A percentile compares a stretch with the other conserved stretches of the same genome.
Conservation (phyloP, 2,329 filamentous ascomycete species). For the Aspergillus nomiae region DNA sequence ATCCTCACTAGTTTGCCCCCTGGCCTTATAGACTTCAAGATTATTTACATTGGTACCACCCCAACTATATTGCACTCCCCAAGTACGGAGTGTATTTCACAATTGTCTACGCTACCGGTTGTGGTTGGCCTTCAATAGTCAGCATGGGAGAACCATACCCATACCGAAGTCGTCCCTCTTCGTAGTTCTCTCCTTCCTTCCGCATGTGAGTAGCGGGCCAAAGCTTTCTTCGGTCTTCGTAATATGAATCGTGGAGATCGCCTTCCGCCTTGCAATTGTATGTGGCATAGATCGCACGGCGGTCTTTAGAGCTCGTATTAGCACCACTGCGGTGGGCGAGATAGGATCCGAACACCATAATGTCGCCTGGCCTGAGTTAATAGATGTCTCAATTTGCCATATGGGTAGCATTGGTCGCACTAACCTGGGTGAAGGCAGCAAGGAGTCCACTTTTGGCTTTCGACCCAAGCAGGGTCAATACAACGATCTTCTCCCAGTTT, state of each 20-base stretch:
- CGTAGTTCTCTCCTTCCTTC: conserved; percentile 35
- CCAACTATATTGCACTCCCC: not conserved
- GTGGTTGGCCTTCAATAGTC: conserved; percentile 29
- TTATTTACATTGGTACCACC: not conserved
- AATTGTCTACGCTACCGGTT: conserved; percentile 1
- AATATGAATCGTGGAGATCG: conserved; percentile 47
- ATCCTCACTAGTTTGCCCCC: not conserved
- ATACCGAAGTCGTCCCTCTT: conserved; percentile 37
- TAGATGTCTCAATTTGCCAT: not conserved
- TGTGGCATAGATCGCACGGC: conserved; percentile 47
- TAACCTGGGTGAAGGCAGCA: conserved; percentile 39
- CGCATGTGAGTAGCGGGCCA: conserved; percentile 47
- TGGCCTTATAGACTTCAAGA: not conserved
- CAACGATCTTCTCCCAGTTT: conserved; percentile 37
- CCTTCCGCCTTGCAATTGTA: conserved; percentile 45
- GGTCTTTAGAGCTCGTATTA: conserved; percentile 37
- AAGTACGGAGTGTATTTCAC: not conserved
- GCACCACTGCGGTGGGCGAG: conserved; percentile 42
- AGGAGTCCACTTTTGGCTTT: conserved; percentile 36
- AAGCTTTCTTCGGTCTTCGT: conserved; percentile 41
- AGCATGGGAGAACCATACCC: conserved; percentile 44
- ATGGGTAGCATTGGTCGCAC: not conserved
- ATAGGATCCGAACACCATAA: conserved; percentile 44
- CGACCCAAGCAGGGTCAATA: conserved; percentile 39
- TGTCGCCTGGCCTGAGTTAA: conserved; percentile 28